Base-by-base conservation (phyloP, 2,329 filamentous ascomycete species). In the Pseudomassariella vexata region DNA sequence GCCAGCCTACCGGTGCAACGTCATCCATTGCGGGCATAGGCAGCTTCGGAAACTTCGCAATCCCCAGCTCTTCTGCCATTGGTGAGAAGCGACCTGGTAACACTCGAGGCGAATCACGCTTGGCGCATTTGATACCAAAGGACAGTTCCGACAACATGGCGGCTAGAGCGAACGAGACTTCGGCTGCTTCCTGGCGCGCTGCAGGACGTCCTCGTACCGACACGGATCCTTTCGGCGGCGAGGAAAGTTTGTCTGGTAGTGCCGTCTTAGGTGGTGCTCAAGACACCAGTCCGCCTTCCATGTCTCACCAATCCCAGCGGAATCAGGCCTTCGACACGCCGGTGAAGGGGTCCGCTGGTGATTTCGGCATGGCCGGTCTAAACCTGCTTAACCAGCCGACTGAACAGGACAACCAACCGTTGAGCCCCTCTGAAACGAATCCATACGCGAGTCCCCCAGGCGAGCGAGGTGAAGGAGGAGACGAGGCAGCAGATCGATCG, bases 381-480 rank as follows among this genome's bases (percentile, higher is more conserved):
- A 73, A 60, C 59, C 68, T 66, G 51, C 77, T 53, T 57, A 70
- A 70, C 30, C 67, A 78, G 29, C 69, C n/a, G n/a, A n/a, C 76
- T 22, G 71, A 77, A 34, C 62, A 57, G 25, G 67, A 68, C n/a
- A 68, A 80, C 42, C 85, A 87, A 37, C 82, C 85, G 1, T 76
- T 86, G 51, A 96, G 90, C 54, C 92, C 92, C 9, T 92, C 89
- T 0, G 86, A 94, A 50, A 96, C 92, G 3, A 98, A 98, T 52
- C 92, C 92, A 2, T 98, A 92, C 54, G 85, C 89, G 42, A 96
- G 90, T 55, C 92, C 92, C 3, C 78, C 84, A 6, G 84, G 82
- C 22, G 83, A 88, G 17, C 79, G 79, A 26, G 66, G 66, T 5
- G 79, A 83, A 35, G 71, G 75, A 12, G 76, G 85, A 28, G 74